These are phyloP conservation scores for Mercurialis annua DNA, from an alignment of 345 rosid genomes.

Conservation along the genomic window DNA sequence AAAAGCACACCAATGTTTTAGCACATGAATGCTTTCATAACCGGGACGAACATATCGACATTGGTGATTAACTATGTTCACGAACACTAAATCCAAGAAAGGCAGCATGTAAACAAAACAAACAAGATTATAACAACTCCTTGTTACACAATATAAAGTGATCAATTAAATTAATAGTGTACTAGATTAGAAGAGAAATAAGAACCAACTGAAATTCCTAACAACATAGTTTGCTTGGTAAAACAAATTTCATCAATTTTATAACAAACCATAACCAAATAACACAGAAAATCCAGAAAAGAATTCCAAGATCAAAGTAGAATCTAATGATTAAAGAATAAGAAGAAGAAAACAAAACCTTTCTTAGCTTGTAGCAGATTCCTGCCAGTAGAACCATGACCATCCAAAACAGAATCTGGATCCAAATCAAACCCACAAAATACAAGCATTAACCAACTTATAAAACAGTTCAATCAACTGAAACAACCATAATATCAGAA, in stretches of 20 bases:
- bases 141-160: background rate
- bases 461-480: background rate
- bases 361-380: conserved; percentile 65
- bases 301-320: background rate
- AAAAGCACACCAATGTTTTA: too few relatives aligned
- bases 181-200: too few relatives aligned
- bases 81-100: background rate
- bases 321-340: background rate
- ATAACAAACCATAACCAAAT: background rate
- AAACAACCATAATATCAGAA: background rate
- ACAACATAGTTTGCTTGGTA: background rate
- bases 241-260: too few relatives aligned
- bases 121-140: background rate
- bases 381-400: conserved; percentile 40
- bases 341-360: conserved; percentile 37
- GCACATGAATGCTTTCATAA: too few relatives aligned
- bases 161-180: too few relatives aligned
- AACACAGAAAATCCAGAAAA: background rate
- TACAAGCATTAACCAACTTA: background rate
- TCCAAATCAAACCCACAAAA: conserved; percentile 16
- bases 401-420: conserved; percentile 47
- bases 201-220: too few relatives aligned
- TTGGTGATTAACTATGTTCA: background rate
- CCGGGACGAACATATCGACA: too few relatives aligned
- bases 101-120: background rate